Evolutionary conservation across 73 alveolate species (phyloP).

Genomic region (Durusdinium trenchii): DNA sequence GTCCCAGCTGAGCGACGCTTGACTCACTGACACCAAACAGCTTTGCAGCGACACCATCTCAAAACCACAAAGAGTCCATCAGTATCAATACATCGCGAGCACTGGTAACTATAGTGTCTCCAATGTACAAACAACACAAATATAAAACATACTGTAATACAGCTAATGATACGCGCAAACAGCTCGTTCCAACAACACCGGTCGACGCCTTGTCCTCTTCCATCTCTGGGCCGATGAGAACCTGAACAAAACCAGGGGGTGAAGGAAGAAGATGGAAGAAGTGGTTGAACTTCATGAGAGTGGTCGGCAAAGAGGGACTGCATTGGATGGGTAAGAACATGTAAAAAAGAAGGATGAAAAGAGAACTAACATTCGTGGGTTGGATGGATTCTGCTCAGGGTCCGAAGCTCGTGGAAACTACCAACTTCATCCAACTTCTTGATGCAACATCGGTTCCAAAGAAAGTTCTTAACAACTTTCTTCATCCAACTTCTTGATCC

Average conservation of each 20-base stretch:
- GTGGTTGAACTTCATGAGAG: too few species aligned
- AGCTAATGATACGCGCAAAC: too few species aligned
- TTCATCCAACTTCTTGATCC: background rate
- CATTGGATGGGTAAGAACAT: background rate
- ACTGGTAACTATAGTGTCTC: background rate
- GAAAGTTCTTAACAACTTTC: background rate
- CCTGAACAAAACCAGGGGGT: background rate
- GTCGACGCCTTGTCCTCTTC: conserved; percentile 50
- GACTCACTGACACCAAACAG: background rate
- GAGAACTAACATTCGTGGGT: background rate
- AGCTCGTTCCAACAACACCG: background rate
- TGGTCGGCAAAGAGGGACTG: background rate
- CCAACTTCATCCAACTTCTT: background rate
- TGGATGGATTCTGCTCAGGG: background rate
- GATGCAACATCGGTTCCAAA: background rate
- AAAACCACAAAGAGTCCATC: too few species aligned
- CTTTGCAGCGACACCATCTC: background rate
- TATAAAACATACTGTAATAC: background rate
- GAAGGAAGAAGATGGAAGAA: background rate
- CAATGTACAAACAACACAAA: background rate
- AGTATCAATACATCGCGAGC: background rate
- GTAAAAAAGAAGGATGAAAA: background rate
- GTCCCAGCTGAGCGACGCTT: background rate
- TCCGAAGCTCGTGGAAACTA: background rate
- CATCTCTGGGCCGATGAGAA: conserved; percentile 91